Evolutionary conservation across 306 rosid genomes (phyloP), one percentile per base, ranked within the genome.

Genomic region (Castanopsis chinensis): DNA sequence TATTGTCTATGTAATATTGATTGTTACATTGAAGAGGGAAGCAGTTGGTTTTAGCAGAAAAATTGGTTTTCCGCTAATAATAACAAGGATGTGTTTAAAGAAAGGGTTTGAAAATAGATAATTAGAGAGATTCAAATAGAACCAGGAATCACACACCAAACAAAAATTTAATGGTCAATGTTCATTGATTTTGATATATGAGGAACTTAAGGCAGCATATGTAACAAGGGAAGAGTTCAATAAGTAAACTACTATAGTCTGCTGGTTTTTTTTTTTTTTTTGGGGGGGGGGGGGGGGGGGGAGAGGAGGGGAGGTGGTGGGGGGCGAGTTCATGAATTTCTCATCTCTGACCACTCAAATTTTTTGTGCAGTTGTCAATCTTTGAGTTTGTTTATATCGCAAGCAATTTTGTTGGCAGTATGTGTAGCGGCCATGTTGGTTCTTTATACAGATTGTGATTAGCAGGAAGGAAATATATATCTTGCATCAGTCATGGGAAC

Each of bases 321-420:
- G 11, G 13, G 15, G 55, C 15, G 13, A 27, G 11, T 18, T 43
- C 14, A 76, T 25, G 17, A 11, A 1, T 52, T 52, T 57, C 8
- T 27, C 23, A 19, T 23, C n/a, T 52, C 55, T 74, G 37, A 79
- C 55, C 73, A 59, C 72, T n/a, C 9, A 12, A 51, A 20, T 58
- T 27, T 74, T 41, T 78, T 54, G 5, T 67, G 79, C 82, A 82
- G 85, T 25, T 82, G 43, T 57, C 45, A 65, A 74, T 45, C 14
- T 45, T 33, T 32, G 52, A 55, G 68, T 57, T 51, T 17, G 51
- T 67, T 61, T 30, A 56, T 75, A 33, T 73, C 69, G 2, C 25
- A 58, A 67, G 85, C 49, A 53, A 35, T 21, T 82, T 55, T 51
- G 45, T 70, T 18, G 73, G 72, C 64, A 45, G 63, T 67, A 64